phyloP scores from a whole-genome alignment of 208 protist genomes.

The Crithidia expoeki region DNA sequence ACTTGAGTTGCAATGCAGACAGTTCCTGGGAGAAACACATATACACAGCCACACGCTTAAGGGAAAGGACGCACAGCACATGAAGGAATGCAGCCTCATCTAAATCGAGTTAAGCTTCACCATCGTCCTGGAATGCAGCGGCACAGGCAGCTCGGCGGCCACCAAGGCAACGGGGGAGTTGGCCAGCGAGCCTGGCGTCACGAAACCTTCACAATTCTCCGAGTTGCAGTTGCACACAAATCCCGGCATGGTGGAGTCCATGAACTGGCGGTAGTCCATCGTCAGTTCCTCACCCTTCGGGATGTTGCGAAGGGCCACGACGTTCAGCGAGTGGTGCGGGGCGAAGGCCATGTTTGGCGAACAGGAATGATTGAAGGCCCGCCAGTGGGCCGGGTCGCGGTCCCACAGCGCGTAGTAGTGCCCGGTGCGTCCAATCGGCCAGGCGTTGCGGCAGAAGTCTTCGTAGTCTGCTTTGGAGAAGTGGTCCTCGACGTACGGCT shows the following conservation, averaged over 20 bases:
- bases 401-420: constrained; percentile 91
- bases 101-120: constrained; percentile 24
- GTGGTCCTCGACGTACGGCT: constrained; percentile 58
- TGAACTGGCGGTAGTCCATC: constrained; percentile 90
- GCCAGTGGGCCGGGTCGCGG: constrained; percentile 66
- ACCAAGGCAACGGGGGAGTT: constrained; percentile 23
- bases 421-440: constrained; percentile 64
- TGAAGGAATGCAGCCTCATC: too few species aligned
- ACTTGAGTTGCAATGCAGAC: too few species aligned
- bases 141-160: constrained; percentile 1
- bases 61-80: too few species aligned
- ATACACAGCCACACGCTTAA: not conserved
- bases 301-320: constrained; percentile 76
- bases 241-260: constrained; percentile 76
- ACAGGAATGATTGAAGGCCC: constrained; percentile 85
- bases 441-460: constrained; percentile 76
- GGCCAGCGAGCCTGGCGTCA: constrained; percentile 45
- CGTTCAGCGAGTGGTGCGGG: constrained; percentile 63
- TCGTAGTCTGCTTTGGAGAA: constrained; percentile 53
- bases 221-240: constrained; percentile 75
- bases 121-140: constrained; percentile 17
- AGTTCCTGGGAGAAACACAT: not conserved
- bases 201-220: constrained; percentile 49
- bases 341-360: constrained; percentile 81
- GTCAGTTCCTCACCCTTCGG: constrained; percentile 82